Evolutionary conservation across 495 filamentous ascomycete species (phyloP), one percentile per base, ranked within the genome.

Genomic region (Penicillium ucsense): DNA sequence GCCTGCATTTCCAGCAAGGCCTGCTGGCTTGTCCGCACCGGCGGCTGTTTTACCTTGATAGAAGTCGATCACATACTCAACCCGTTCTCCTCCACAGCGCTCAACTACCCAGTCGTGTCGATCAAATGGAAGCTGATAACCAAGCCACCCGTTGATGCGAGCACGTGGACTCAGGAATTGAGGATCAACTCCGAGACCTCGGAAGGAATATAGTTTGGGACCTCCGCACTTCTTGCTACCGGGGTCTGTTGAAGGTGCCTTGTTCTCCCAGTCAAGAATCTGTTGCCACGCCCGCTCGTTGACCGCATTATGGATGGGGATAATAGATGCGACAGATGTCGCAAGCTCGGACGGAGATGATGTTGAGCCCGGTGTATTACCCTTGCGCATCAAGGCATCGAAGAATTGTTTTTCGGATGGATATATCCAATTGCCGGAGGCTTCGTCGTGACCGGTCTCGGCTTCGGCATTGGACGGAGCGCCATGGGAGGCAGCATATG

Each of bases 21-120:
- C 71, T 3, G 57, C 31, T 8, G 48, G 43, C 11, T 41, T 49
- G 28, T 30, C 58, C 37, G 45, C 52, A 29, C 47, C 49, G 36
- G 41, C 61, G 3, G 60, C 52, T 11, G 65, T 57, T 53, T 83
- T 86, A 0, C 92, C 92, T 31, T 84, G 79, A 63, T 98, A 98
- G 62, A 97, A 98, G 67, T 98, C 92, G 65, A 98, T 98, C 29
- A 98, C 82, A 62, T 98, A 98, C 60, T 96, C 92, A 36, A 98
- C 67, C 54, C 75, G 75, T 54, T 80, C 84, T n/a, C 89, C 91
- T 54, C 55, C 67, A 50, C 92, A 96, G 48, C 92, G 73, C 64
- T 97, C 90, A 7, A 98, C 83, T 10, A 95, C 84, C 92, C 92
- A 97, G 66, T 98, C 92, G 60, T 98, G 92, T 42, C 92, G 76